Base-by-base conservation (phyloP, 2,329 filamentous ascomycete genomes). In the Coniochaeta pulveracea region DNA sequence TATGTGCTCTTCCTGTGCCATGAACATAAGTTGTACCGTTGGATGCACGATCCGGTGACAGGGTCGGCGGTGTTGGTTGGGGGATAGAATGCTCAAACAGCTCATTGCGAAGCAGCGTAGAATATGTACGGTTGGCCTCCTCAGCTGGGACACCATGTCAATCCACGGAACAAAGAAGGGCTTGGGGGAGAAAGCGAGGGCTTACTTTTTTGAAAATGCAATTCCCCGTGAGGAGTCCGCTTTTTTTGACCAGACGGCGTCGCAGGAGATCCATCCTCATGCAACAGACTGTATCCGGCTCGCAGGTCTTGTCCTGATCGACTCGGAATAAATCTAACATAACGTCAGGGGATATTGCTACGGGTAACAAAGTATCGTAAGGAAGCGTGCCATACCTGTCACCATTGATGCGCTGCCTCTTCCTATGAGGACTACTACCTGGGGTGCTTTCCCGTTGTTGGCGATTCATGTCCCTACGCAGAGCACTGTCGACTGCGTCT, bases 51-150 rank as follows among this genome's bases (percentile, higher is more conserved):
- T 81, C 75, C 36, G 76, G 67, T 37, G 72, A 79, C 40, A 75
- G 52, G 17, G 67, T 67, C 29, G 78, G 67, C 23, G 80, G 67
- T 23, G 83, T 74, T 21, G 76, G 67, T 54, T 95, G 89, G 7
- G 91, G 88, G 40, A 96, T 79, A 18, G 85, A 84, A 45, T 74
- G 76, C 48, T 94, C 89, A 54, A 98, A 98, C 38, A 98, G 73
- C 57, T 98, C 91, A 34, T 85, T 80, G 36, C 91, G 80, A 36
- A 98, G 65, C 6, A 98, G 64, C 14, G 78, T 81, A 18, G 86
- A 93, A 55, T 89, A 98, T 14, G 85, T 95, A 38, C 83, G 75
- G 48, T 98, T 95, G 30, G 91, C 91, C 68, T 96, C 86, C 60
- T 95, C 88, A 32, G 83, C 88, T 76, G 40, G 24, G 23, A 5